Evolutionary conservation across 139 green algal genomes (phyloP), one percentile per base, ranked within the genome.

Genomic region (Eudorina sp.): DNA sequence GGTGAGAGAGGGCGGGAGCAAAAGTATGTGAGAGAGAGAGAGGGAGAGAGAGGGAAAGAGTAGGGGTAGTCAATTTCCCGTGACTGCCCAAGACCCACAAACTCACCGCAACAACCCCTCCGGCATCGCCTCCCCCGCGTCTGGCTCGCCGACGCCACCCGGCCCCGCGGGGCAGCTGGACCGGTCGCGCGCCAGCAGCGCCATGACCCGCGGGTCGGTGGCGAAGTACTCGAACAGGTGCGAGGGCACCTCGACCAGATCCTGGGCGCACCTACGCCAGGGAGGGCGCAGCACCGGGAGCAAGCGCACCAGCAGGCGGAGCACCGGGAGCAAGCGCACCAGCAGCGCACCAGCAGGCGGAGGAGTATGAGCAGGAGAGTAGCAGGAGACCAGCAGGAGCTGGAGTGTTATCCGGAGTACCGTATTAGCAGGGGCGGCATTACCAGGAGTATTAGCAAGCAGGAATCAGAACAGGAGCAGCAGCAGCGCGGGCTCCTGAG

Each of bases 161-260:
- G 75, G n/a, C 14, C 55, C 69, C 64, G 45, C 53, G 46, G 23
- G 38, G 18, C 66, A 31, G 29, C 34, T 8, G 4, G 45, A 66
- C 14, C 45, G 29, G 53, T 92, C 88, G 4, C 90, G 84, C 0
- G 90, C 74, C 16, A 94, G 55, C 53, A 92, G 2, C 7, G 53
- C 51, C 70, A 97, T 84, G 9, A 90, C 88, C 1, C 70, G 69
- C 3, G 89, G 77, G 92, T 97, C 91, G 19, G 72, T 51, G 23
- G 89, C 92, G 89, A 97, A 98, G 40, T 94, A 91, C 92, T 99
- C 96, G 53, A 97, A 93, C 11, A 98, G 79, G 88, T 99, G 97
- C 0, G 93, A 97, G 25, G 97, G 96, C 16, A 98, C 86, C 91
- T 99, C 97, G 51, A 99, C 94, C 31, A 98, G 84, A 85, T 99